These are phyloP conservation scores for Serendipita sp. DNA, from an alignment of 768 basidiomycete genomes.

Conservation along the genomic window DNA sequence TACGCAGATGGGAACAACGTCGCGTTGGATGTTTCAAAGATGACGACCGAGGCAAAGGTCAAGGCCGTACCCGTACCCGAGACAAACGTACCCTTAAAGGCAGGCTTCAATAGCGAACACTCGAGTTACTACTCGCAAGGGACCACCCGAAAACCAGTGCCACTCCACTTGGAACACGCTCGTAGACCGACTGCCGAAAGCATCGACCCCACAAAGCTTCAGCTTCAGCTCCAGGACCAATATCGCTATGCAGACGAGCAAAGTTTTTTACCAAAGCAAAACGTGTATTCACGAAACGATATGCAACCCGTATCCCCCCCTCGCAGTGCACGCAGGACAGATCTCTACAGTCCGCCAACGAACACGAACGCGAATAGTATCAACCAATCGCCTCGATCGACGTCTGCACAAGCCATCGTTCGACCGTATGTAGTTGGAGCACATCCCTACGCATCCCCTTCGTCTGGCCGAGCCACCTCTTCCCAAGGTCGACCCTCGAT, in stretches of 20 bases:
- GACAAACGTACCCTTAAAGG: background rate
- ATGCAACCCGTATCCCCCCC: background rate
- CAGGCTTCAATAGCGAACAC: background rate
- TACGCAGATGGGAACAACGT: background rate
- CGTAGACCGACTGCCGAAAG: background rate
- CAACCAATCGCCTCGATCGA: background rate
- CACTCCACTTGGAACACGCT: background rate
- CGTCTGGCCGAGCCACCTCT: background rate
- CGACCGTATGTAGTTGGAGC: background rate
- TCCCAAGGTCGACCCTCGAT: background rate
- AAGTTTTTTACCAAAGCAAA: background rate
- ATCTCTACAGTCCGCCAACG: background rate
- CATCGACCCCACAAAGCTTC: background rate
- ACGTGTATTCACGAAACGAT: background rate
- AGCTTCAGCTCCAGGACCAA: background rate
- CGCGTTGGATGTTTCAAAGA: background rate
- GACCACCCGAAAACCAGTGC: background rate
- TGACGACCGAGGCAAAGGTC: background rate
- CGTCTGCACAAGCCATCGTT: slow-evolving; percentile 1
- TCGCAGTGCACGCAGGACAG: background rate
- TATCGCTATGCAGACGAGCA: background rate
- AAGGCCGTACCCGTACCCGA: background rate
- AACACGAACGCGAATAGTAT: background rate
- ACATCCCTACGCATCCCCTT: background rate
- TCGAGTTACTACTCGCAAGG: background rate